These are phyloP conservation scores for Xerocomus amazonicus DNA, from an alignment of 1,284 basidiomycete genomes.

Conservation along the genomic window DNA sequence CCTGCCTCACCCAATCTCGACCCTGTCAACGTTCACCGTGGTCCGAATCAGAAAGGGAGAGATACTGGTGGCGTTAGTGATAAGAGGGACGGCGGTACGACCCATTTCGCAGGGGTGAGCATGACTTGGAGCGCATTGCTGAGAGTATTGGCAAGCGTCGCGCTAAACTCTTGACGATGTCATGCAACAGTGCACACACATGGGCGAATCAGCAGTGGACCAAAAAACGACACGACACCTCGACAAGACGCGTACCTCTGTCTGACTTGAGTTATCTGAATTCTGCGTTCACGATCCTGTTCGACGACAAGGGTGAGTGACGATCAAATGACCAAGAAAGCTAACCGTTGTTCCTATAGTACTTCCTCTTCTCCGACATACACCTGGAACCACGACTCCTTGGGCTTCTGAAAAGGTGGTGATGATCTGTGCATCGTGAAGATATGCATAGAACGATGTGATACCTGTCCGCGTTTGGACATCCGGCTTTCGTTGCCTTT, in stretches of 20 bases:
- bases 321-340: too few relatives aligned
- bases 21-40: constrained; percentile 56
- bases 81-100: constrained; percentile 65
- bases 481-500: constrained; percentile 62
- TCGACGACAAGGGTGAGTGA: too few relatives aligned
- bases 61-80: constrained; percentile 66
- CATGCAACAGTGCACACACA: neutral
- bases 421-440: constrained; percentile 45
- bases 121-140: constrained; percentile 64
- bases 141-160: constrained; percentile 53
- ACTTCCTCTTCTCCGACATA: constrained; percentile 72
- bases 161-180: constrained; percentile 47
- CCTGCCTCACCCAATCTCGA: constrained; percentile 53
- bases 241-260: constrained; percentile 45
- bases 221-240: too few relatives aligned
- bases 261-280: constrained; percentile 65
- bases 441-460: neutral
- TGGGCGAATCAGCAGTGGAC: too few relatives aligned
- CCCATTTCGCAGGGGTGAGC: constrained; percentile 66
- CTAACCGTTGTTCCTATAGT: constrained; percentile 78
- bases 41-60: constrained; percentile 75
- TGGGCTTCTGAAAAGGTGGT: constrained; percentile 69
- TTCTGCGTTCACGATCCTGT: constrained; percentile 75
- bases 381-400: constrained; percentile 70
- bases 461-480: constrained; percentile 67